Base-by-base conservation (phyloP, 345 rosid species). In the Eucalyptus tenuipes region DNA sequence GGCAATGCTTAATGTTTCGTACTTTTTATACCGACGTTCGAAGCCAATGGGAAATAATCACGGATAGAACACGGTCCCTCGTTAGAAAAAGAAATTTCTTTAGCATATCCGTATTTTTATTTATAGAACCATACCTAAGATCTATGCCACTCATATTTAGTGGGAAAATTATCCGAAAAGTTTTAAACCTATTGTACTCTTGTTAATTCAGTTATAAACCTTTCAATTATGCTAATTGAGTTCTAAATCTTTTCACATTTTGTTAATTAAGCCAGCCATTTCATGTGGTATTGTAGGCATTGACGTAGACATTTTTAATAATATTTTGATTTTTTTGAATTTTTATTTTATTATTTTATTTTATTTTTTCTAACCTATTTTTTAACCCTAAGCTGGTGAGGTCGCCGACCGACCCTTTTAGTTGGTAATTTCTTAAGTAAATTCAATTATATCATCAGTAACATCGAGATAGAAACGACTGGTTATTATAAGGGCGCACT, bases 211-310 rank as follows among this genome's bases (percentile, higher is more conserved):
- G 4, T 49, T 7, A 13, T 13, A 49, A 49, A 49, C 1, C 17
- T 49, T 49, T 49, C 7, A 50, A 17, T 50, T 50, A 50, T 16
- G 53, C 4, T 1, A 50, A 50, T 50, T 16, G 53, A 50, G 3
- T 50, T 50, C 45, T 44, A 44, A 44, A 44, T 7, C 8, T 49
- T 15, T 49, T 49, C 18, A 50, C 0, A 0, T 16, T 50, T 50
- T 50, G 0, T 22, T 50, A 50, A 50, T 53, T 53, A 53, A 53
- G 10, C 0, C 0, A 1, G 7, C 1, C 5, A 53, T 52, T 22
- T 0, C 1, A 55, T 24, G 13, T 22, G 61, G 13, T 24, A 55
- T 0, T 0, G 12, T n/a, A 0, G 0, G 13, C 3, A 0, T 55
- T 24, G 13, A 4, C 1, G 0, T 4, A 22, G 29, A 0, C 1